Conservation (phyloP, 345 rosid genomes). For the Pugionium cornutum region DNA sequence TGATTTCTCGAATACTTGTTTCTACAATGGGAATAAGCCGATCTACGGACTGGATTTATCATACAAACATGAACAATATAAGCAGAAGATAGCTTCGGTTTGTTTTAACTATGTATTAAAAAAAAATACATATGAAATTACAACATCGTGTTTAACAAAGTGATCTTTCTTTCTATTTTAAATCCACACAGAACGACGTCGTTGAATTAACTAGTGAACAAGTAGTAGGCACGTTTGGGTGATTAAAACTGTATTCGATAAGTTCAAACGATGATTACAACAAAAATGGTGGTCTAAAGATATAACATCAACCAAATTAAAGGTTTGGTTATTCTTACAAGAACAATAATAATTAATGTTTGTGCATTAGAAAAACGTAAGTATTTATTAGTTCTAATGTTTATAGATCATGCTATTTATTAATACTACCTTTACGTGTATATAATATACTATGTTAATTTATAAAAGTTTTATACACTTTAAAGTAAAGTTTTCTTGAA, state of each 20-base stretch:
- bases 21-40: too few relatives aligned
- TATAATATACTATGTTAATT: not conserved
- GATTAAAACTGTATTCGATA: too few relatives aligned
- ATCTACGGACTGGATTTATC: not conserved
- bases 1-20: slow-evolving; percentile 3
- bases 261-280: too few relatives aligned
- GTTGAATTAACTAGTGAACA: too few relatives aligned
- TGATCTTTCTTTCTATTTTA: not conserved
- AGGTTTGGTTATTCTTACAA: too few relatives aligned
- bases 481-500: not conserved
- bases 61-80: not conserved
- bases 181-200: not conserved
- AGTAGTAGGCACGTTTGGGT: too few relatives aligned
- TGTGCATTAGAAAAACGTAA: too few relatives aligned
- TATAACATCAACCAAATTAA: too few relatives aligned
- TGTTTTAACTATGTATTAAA: not conserved
- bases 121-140: too few relatives aligned
- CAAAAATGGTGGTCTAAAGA: too few relatives aligned
- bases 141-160: not conserved
- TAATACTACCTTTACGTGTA: too few relatives aligned
- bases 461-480: not conserved
- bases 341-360: too few relatives aligned
- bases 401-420: not conserved
- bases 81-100: not conserved
- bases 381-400: not conserved